These are phyloP conservation scores for Phaffomyces opuntiae DNA, from an alignment of 805 yeast genomes.

Conservation along the genomic window DNA sequence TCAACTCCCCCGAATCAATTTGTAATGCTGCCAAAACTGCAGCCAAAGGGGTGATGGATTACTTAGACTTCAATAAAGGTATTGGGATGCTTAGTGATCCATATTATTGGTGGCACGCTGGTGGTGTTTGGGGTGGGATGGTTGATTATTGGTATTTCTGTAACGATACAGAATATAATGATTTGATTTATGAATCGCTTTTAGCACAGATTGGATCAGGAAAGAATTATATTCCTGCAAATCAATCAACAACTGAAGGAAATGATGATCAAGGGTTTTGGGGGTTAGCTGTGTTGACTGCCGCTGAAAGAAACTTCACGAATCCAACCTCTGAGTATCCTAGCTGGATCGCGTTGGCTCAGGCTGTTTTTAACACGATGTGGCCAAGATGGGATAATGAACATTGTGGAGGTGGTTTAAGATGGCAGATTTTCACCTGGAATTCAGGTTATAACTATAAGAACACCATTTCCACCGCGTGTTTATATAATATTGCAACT, in stretches of 20 bases:
- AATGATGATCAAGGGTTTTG: conserved; percentile 73
- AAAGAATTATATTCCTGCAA: conserved; percentile 53
- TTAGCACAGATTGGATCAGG: conserved; percentile 38
- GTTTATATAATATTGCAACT: conserved; percentile 55
- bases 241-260: conserved; percentile 63
- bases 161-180: conserved; percentile 59
- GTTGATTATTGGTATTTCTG: conserved; percentile 70
- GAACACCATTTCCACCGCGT: conserved; percentile 57
- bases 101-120: conserved; percentile 92
- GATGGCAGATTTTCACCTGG: conserved; percentile 73
- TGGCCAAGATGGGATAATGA: conserved; percentile 52
- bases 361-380: conserved; percentile 60
- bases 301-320: conserved; percentile 55
- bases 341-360: conserved; percentile 53
- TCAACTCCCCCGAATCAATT: conserved; percentile 37
- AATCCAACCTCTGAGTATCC: conserved; percentile 40
- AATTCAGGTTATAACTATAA: conserved; percentile 63
- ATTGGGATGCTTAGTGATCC: conserved; percentile 68
- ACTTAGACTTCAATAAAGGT: conserved; percentile 73
- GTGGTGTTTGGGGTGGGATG: conserved; percentile 68
- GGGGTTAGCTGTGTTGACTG: conserved; percentile 62
- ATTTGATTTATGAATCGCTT: conserved; percentile 50
- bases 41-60: conserved; percentile 59
- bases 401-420: conserved; percentile 56
- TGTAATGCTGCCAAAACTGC: conserved; percentile 51